phyloP scores from a whole-genome alignment of 108 stramenopile species.

The Cyclotella baltica region DNA sequence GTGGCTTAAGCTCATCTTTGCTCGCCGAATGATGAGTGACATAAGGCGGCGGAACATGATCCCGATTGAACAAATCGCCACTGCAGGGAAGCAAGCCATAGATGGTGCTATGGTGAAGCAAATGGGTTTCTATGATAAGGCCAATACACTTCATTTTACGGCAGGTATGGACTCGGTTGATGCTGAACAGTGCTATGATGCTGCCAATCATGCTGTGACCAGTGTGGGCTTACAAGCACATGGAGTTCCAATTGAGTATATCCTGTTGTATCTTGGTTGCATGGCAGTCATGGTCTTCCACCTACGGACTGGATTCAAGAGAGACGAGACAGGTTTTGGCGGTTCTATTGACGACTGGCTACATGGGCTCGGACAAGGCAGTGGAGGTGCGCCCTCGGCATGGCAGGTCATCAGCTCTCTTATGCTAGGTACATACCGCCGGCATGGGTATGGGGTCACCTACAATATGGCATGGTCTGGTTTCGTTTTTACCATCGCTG shows the following conservation, averaged over 20 bases:
- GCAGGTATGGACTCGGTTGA: not conserved
- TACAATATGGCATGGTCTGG: not conserved
- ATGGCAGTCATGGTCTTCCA: conserved; percentile 3
- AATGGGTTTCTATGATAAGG: conserved; percentile 3
- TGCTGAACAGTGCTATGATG: conserved; percentile 1
- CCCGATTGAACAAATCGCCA: conserved; percentile 13
- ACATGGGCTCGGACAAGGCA: not conserved
- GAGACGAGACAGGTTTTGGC: not conserved
- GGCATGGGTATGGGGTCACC: not conserved
- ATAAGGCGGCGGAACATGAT: not conserved
- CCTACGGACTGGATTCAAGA: not conserved
- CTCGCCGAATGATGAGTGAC: conserved; percentile 25
- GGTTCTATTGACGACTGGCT: not conserved
- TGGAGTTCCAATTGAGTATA: not conserved
- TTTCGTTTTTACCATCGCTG: not conserved
- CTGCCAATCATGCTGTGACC: not conserved
- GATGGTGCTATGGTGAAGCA: conserved; percentile 2
- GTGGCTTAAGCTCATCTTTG: conserved; percentile 28
- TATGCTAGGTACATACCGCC: conserved; percentile 13
- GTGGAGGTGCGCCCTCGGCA: not conserved
- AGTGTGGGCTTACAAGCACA: conserved; percentile 2
- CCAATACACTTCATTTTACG: not conserved
- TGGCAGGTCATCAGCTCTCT: conserved; percentile 6
- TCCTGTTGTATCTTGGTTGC: not conserved
- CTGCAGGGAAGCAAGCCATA: not conserved